These are phyloP conservation scores for Monosporascus sp. DNA, from an alignment of 2,329 filamentous ascomycete species.

Conservation along the genomic window DNA sequence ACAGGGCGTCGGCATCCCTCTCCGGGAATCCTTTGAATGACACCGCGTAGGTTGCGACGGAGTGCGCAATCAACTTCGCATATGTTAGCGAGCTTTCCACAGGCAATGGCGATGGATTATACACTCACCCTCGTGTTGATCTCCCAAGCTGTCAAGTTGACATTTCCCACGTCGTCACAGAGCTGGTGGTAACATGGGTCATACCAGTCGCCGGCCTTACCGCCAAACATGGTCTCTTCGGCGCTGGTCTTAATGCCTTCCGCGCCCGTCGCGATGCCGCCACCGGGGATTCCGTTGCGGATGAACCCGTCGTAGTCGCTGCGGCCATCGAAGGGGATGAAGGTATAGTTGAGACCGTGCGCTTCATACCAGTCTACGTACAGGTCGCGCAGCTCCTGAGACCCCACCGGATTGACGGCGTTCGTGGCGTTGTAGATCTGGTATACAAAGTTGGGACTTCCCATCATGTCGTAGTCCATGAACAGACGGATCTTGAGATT, in stretches of 20 bases:
- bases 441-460: conserved; percentile 60
- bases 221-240: conserved; percentile 65
- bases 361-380: conserved; percentile 63
- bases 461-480: conserved; percentile 69
- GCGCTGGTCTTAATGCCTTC: conserved; percentile 69
- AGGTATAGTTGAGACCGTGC: conserved; percentile 59
- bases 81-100: conserved; percentile 10
- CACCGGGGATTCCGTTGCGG: conserved; percentile 64
- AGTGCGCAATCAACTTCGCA: conserved; percentile 59
- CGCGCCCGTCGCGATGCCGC: conserved; percentile 73
- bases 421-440: conserved; percentile 71
- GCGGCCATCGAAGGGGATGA: conserved; percentile 71
- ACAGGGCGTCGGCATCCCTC: conserved; percentile 31
- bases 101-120: not conserved
- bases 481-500: conserved; percentile 59
- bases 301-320: conserved; percentile 79
- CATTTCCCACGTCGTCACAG: conserved; percentile 53
- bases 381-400: conserved; percentile 61
- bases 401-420: conserved; percentile 63
- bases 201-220: conserved; percentile 55
- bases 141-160: conserved; percentile 57
- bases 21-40: conserved; percentile 63
- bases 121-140: conserved; percentile 51
- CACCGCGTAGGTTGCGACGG: conserved; percentile 63
- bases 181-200: conserved; percentile 59